Conservation (phyloP, 2,329 filamentous ascomycete species). For the Alternaria conjuncta region DNA sequence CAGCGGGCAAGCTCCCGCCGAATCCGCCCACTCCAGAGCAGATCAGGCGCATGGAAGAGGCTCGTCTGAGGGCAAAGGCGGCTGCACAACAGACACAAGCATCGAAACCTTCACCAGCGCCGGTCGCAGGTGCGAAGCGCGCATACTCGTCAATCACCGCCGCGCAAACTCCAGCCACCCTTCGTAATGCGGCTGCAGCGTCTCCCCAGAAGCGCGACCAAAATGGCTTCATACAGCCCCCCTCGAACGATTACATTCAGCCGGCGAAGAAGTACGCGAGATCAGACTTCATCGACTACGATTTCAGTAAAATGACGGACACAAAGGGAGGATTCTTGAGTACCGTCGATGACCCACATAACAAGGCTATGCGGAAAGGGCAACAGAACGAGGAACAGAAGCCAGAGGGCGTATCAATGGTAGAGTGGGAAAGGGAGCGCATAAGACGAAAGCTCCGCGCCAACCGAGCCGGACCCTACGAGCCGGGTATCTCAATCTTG, state of each 20-base stretch:
- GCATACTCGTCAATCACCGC: conserved; percentile 69
- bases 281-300: conserved; percentile 83
- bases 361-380: conserved; percentile 68
- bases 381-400: conserved; percentile 64
- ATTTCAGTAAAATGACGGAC: conserved; percentile 97
- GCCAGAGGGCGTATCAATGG: conserved; percentile 85
- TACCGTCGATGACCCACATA: conserved; percentile 89
- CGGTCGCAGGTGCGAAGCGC: conserved; percentile 70
- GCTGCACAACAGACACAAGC: conserved; percentile 59
- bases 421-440: conserved; percentile 89
- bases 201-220: conserved; percentile 45
- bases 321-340: conserved; percentile 95
- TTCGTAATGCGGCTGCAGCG: conserved; percentile 69
- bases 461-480: conserved; percentile 80
- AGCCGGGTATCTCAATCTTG: conserved; percentile 83
- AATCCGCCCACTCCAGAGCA: conserved; percentile 66
- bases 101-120: conserved; percentile 32
- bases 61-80: conserved; percentile 86
- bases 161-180: conserved; percentile 60
- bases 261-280: conserved; percentile 89
- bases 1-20: conserved; percentile 50
- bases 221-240: conserved; percentile 45
- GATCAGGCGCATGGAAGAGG: conserved; percentile 74
- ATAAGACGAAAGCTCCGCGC: conserved; percentile 74
- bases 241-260: conserved; percentile 63